Evolutionary conservation across 1,284 basidiomycete genomes (phyloP).

Genomic region (Cutaneotrichosporon cavernicola): DNA sequence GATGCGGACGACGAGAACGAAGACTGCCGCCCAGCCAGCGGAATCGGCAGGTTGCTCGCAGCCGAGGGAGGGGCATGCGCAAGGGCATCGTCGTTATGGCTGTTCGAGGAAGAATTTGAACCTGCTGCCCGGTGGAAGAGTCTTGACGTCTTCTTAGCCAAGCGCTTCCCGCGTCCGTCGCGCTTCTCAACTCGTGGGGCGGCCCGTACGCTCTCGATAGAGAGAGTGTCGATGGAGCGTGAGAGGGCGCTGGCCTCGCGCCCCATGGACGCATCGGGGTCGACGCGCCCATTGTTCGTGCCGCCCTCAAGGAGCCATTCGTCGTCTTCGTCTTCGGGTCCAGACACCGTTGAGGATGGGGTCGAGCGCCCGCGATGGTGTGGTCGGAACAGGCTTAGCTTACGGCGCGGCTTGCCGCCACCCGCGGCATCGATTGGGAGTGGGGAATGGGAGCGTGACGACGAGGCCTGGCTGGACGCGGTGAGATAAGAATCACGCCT

Average conservation of each 20-base stretch:
- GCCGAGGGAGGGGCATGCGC: conserved; percentile 9
- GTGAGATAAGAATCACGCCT: background rate
- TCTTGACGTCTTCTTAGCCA: conserved; percentile 50
- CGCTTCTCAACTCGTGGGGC: background rate
- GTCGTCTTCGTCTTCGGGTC: conserved; percentile 35
- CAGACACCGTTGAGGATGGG: conserved; percentile 11
- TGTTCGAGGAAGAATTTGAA: conserved; percentile 7
- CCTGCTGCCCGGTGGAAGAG: conserved; percentile 33
- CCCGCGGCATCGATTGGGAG: background rate
- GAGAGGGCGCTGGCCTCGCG: conserved; percentile 21
- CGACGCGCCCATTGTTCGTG: conserved; percentile 22
- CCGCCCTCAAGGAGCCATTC: conserved; percentile 44
- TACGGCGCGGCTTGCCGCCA: conserved; percentile 11
- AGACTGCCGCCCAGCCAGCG: conserved; percentile 34
- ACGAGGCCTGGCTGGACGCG: conserved; percentile 1
- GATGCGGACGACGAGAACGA: conserved; percentile 41
- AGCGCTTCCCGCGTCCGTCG: conserved; percentile 32
- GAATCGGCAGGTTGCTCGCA: conserved; percentile 13
- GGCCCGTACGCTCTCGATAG: conserved; percentile 13
- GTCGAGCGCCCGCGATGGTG: conserved; percentile 12
- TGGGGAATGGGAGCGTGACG: conserved; percentile 10
- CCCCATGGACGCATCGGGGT: conserved; percentile 23
- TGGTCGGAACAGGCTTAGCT: conserved; percentile 20
- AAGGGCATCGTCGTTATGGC: conserved; percentile 10
- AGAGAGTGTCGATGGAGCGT: conserved; percentile 20